phyloP scores from a whole-genome alignment of 2,329 filamentous ascomycete species.

The Thermoascus crustaceus region DNA sequence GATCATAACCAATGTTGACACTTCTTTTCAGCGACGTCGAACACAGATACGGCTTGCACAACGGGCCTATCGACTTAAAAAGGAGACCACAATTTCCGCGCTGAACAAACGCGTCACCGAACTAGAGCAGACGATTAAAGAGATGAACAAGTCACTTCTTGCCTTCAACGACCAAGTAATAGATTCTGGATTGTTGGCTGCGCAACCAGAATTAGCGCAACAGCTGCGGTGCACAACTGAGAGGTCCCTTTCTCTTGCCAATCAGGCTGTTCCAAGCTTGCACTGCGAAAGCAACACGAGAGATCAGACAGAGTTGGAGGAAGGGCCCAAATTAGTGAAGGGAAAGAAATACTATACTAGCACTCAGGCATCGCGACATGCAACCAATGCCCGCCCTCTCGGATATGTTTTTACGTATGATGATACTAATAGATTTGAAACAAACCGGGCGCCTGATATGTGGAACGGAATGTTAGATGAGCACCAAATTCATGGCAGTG shows the following conservation, averaged over 20 bases:
- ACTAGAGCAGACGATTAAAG: conserved; percentile 59
- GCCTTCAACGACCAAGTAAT: conserved; percentile 57
- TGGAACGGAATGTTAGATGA: too few species aligned
- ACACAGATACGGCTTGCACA: conserved; percentile 83
- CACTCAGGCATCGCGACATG: too few species aligned
- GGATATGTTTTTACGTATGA: too few species aligned
- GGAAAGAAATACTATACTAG: too few species aligned
- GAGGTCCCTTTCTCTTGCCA: conserved; percentile 50
- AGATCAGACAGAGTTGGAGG: neutral
- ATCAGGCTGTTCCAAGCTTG: conserved; percentile 32
- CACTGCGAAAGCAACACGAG: conserved; percentile 28
- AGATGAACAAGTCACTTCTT: conserved; percentile 66
- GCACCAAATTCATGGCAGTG: too few species aligned
- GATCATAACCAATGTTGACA: conserved; percentile 5
- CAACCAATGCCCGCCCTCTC: too few species aligned
- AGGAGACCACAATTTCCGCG: conserved; percentile 69
- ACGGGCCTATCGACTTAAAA: conserved; percentile 72
- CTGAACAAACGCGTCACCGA: conserved; percentile 63
- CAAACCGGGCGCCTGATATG: too few species aligned
- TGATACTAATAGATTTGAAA: too few species aligned
- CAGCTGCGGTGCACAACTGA: conserved; percentile 52
- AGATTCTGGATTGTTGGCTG: conserved; percentile 49
- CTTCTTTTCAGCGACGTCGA: conserved; percentile 56
- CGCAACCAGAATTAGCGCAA: conserved; percentile 49
- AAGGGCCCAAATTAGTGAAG: neutral